Percentiles rank a stretch among this genome's conserved stretches.
Evolutionary conservation across 106 monocot genomes (phyloP).

Genomic region (Chionographis japonica): DNA sequence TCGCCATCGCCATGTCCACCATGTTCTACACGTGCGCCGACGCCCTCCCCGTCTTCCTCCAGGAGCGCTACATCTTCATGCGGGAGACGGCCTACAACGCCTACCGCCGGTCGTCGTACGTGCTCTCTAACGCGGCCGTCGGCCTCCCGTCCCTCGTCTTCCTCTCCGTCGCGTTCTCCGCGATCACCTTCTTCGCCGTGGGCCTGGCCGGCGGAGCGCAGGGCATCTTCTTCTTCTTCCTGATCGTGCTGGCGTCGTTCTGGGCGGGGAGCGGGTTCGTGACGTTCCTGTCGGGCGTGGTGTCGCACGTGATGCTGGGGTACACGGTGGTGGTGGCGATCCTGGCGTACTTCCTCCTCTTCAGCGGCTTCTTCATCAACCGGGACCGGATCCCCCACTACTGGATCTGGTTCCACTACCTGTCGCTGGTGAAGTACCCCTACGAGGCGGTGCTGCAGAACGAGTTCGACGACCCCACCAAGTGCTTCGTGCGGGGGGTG

Average conservation of each 20-base stretch:
- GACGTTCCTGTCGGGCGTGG: constrained; percentile 67
- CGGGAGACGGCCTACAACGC: constrained; percentile 81
- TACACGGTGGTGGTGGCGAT: constrained; percentile 59
- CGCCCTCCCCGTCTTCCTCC: constrained; percentile 78
- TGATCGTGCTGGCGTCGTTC: constrained; percentile 59
- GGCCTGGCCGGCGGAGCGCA: constrained; percentile 49
- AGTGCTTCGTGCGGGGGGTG: constrained; percentile 48
- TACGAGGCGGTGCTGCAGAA: constrained; percentile 74
- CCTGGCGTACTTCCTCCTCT: constrained; percentile 76
- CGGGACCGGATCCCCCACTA: constrained; percentile 58
- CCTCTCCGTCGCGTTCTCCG: constrained; percentile 52
- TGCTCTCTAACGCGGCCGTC: constrained; percentile 59
- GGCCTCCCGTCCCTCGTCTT: constrained; percentile 44
- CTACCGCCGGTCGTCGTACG: constrained; percentile 76
- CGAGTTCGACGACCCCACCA: constrained; percentile 46
- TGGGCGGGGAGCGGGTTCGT: constrained; percentile 79
- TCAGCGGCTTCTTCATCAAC: constrained; percentile 82
- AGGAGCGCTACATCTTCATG: constrained; percentile 74
- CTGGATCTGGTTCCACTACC: constrained; percentile 92
- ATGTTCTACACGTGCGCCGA: constrained; percentile 77
- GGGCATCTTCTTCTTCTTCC: constrained; percentile 52
- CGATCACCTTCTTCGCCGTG: constrained; percentile 59
- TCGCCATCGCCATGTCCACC: constrained; percentile 75
- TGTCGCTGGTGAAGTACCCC: constrained; percentile 79
- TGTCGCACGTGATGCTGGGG: constrained; percentile 52